Conservation (phyloP, 2,329 filamentous ascomycete genomes). For the Trichothecium roseum region DNA sequence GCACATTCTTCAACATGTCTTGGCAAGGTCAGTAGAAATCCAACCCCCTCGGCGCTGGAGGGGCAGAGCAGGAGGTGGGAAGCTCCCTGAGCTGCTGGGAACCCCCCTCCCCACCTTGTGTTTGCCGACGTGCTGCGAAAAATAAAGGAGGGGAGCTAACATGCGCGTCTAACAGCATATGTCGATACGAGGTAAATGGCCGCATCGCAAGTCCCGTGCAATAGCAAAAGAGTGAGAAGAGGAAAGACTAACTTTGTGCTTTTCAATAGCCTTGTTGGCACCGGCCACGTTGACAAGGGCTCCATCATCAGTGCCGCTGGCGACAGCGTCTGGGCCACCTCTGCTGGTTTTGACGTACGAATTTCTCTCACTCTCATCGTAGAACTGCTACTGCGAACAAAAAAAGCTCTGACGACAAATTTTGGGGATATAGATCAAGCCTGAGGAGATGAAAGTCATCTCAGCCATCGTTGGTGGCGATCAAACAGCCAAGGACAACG, state of each 20-base stretch:
- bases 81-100: not conserved
- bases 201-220: not conserved
- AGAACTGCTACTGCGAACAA: not conserved
- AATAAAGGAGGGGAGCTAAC: conserved; percentile 9
- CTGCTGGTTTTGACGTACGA: conserved; percentile 62
- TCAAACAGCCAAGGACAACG: conserved; percentile 46
- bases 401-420: not conserved
- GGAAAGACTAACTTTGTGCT: conserved; percentile 9
- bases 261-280: conserved; percentile 60
- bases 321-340: conserved; percentile 69
- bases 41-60: conserved; percentile 1
- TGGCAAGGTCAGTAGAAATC: conserved; percentile 8
- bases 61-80: not conserved
- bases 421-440: conserved; percentile 18
- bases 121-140: conserved; percentile 4
- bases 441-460: conserved; percentile 50
- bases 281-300: conserved; percentile 70
- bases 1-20: conserved; percentile 5
- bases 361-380: not conserved
- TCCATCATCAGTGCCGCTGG: conserved; percentile 76
- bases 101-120: conserved; percentile 7
- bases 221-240: not conserved
- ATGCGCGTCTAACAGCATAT: conserved; percentile 28
- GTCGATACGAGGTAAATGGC: conserved; percentile 37
- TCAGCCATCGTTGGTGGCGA: conserved; percentile 38